Evolutionary conservation across 306 rosid species (phyloP).

Genomic region (Cicer judaicum): DNA sequence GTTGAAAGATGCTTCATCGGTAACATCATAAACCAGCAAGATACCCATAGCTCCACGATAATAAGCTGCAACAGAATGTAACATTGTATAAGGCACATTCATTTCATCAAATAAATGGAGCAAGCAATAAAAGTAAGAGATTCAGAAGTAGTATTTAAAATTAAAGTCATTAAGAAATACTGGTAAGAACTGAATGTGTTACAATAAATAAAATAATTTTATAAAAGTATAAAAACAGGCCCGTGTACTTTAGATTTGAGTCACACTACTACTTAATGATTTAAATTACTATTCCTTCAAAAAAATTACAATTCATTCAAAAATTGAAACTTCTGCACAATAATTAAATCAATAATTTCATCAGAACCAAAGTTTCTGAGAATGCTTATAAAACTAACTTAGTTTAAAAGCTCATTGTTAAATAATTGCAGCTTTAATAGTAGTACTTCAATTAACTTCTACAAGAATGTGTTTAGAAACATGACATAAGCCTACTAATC

Average conservation of each 20-base stretch:
- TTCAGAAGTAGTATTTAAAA: neutral
- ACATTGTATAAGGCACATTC: slow-evolving; percentile 36
- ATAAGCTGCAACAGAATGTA: slow-evolving; percentile 68
- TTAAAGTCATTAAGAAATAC: neutral
- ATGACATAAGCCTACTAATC: neutral
- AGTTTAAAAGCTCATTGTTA: neutral
- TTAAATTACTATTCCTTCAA: slow-evolving; percentile 34
- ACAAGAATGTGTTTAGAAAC: slow-evolving; percentile 2
- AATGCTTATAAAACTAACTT: neutral
- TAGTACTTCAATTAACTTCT: slow-evolving; percentile 32
- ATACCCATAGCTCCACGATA: slow-evolving; percentile 94
- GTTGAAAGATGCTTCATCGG: slow-evolving; percentile 84
- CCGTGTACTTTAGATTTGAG: neutral
- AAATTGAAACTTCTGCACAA: neutral
- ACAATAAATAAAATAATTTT: neutral
- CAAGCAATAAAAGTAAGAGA: neutral
- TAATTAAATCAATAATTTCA: neutral
- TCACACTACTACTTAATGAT: neutral
- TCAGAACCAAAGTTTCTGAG: neutral
- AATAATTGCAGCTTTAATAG: slow-evolving; percentile 1
- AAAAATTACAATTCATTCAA: neutral
- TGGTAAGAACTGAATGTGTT: slow-evolving; percentile 10
- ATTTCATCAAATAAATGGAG: slow-evolving; percentile 26
- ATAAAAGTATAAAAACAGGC: slow-evolving; percentile 24
- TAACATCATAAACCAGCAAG: slow-evolving; percentile 84